These are phyloP conservation scores for Dothideomycetes sp. DNA, from an alignment of 2,329 filamentous ascomycete species.

Conservation along the genomic window DNA sequence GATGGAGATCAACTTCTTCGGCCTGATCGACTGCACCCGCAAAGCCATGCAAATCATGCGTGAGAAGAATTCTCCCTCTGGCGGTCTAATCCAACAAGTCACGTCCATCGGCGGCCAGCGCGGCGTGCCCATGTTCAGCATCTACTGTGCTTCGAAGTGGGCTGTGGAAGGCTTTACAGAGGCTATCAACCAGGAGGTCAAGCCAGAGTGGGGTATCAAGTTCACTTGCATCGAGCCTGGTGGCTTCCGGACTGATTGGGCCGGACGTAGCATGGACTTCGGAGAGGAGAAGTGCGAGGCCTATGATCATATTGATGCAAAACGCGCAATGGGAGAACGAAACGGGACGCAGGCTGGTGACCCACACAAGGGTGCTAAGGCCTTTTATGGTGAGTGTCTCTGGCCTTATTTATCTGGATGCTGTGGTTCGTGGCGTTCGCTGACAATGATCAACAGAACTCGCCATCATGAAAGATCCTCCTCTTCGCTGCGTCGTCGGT, in stretches of 20 bases:
- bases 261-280: slow-evolving; percentile 36
- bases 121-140: slow-evolving; percentile 29
- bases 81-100: slow-evolving; percentile 44
- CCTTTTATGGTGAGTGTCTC: no score
- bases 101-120: slow-evolving; percentile 42
- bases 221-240: slow-evolving; percentile 35
- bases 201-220: slow-evolving; percentile 37
- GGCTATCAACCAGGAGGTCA: slow-evolving; percentile 28
- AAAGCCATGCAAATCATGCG: slow-evolving; percentile 34
- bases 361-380: slow-evolving; percentile 33
- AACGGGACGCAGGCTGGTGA: slow-evolving; percentile 39
- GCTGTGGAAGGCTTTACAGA: slow-evolving; percentile 39
- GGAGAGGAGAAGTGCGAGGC: slow-evolving; percentile 32
- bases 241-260: slow-evolving; percentile 36
- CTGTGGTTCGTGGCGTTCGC: no score
- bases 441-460: no score
- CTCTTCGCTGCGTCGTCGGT: slow-evolving; percentile 42
- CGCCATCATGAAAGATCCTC: slow-evolving; percentile 40
- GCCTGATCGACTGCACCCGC: slow-evolving; percentile 42
- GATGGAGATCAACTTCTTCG: slow-evolving; percentile 51
- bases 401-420: no score
- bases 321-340: slow-evolving; percentile 27
- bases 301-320: slow-evolving; percentile 38
- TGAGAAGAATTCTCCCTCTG: slow-evolving; percentile 30
- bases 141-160: slow-evolving; percentile 34